Conservation (phyloP, 495 filamentous ascomycete genomes). For the Hypoxylon rickii region DNA sequence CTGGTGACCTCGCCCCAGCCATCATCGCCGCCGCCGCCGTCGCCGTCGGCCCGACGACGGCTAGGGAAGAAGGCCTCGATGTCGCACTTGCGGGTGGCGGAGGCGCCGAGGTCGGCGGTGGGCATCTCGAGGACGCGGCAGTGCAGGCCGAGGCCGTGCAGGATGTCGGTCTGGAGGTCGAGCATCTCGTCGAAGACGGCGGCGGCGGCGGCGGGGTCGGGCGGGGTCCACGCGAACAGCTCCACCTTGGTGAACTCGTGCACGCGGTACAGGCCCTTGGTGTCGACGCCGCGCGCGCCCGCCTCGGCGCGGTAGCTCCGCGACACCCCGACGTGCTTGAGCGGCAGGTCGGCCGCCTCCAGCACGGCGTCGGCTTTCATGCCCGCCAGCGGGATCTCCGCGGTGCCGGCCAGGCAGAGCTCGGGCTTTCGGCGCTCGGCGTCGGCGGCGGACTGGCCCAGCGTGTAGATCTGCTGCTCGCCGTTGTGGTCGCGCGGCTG, state of each 20-base stretch:
- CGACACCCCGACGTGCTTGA: conserved; percentile 80
- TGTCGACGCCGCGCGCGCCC: conserved; percentile 83
- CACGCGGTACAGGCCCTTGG: conserved; percentile 95
- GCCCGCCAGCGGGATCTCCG: conserved; percentile 91
- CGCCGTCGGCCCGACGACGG: conserved; percentile 58
- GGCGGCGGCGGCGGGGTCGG: conserved; percentile 48
- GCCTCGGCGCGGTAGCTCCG: conserved; percentile 95
- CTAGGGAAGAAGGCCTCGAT: conserved; percentile 96
- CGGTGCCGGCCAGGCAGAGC: conserved; percentile 79
- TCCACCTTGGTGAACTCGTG: conserved; percentile 99
- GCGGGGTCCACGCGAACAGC: conserved; percentile 84
- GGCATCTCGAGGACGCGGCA: conserved; percentile 95
- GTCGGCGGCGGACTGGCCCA: conserved; percentile 66
- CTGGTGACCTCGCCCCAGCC: conserved; percentile 96
- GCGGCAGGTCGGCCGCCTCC: conserved; percentile 64
- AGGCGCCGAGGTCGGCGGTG: conserved; percentile 81
- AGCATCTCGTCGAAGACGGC: conserved; percentile 82
- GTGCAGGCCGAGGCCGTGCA: conserved; percentile 75
- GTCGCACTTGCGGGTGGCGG: conserved; percentile 82
- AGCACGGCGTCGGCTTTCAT: conserved; percentile 80
- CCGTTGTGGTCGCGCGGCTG: conserved; percentile 87
- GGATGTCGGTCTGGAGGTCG: conserved; percentile 80
- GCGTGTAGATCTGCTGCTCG: conserved; percentile 86
- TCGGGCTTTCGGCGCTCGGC: conserved; percentile 63
- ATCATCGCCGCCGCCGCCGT: conserved; percentile 56